These are phyloP conservation scores for Diutina rugosa DNA, from an alignment of 1,139 yeast species.

Conservation along the genomic window DNA sequence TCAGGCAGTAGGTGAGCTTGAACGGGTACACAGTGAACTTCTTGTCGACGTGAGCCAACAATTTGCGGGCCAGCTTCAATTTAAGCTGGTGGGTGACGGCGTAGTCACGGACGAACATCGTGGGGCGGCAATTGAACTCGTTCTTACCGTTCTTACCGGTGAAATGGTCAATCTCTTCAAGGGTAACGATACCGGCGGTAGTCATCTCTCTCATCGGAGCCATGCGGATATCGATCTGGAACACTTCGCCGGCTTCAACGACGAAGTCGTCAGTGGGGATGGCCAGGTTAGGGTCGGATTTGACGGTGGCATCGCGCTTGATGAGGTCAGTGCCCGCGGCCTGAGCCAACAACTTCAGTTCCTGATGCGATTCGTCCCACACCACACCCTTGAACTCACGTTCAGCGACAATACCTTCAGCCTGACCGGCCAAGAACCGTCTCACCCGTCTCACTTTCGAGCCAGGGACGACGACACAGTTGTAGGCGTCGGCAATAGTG, in stretches of 20 bases:
- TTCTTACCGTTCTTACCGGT: conserved; percentile 13
- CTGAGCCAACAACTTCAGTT: conserved; percentile 39
- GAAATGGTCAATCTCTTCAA: conserved; percentile 51
- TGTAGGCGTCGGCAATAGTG: conserved; percentile 64
- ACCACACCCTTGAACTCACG: conserved; percentile 85
- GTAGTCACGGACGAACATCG: conserved; percentile 75
- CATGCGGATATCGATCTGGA: conserved; percentile 72
- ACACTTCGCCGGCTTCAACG: conserved; percentile 75
- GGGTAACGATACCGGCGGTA: conserved; percentile 53
- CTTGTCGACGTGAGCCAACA: conserved; percentile 60
- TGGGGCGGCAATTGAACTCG: conserved; percentile 48
- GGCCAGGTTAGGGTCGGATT: conserved; percentile 20
- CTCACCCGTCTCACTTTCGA: conserved; percentile 84
- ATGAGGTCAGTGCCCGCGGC: conserved; percentile 11
- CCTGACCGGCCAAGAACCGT: conserved; percentile 92
- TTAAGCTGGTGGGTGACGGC: conserved; percentile 68
- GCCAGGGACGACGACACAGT: conserved; percentile 82
- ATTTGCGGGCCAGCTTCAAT: conserved; percentile 59
- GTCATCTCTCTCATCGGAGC: conserved; percentile 45
- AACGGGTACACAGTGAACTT: conserved; percentile 81
- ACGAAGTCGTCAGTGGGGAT: conserved; percentile 68
- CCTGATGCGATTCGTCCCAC: conserved; percentile 83
- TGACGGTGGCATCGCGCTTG: conserved; percentile 15
- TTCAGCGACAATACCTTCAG: conserved; percentile 84
- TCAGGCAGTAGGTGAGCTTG: conserved; percentile 58